A percentile compares a stretch with the other conserved stretches of the same genome.
These are phyloP conservation scores for Sanghuangporus baumii DNA, from an alignment of 1,284 basidiomycete species.

Conservation along the genomic window DNA sequence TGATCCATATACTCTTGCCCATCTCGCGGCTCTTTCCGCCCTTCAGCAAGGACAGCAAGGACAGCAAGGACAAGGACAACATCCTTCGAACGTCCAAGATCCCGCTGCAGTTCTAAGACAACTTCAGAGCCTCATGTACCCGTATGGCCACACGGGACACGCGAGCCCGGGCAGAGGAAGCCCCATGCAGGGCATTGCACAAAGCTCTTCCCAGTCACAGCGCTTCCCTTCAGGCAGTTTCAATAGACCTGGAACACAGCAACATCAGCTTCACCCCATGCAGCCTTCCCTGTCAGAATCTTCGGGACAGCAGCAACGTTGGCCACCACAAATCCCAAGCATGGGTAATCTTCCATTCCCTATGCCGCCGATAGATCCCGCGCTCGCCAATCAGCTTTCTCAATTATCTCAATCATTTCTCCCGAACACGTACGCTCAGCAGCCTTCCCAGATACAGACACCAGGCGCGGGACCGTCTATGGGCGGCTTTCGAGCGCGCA, in stretches of 20 bases:
- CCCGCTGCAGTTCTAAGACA: slow-evolving; percentile 9
- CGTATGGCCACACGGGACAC: neutral
- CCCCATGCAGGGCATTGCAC: neutral
- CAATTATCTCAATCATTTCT: neutral
- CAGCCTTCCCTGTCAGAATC: neutral
- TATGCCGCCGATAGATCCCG: neutral
- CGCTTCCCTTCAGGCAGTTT: neutral
- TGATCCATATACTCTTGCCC: slow-evolving; percentile 16
- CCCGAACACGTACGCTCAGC: neutral
- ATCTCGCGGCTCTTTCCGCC: slow-evolving; percentile 15
- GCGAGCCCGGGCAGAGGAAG: neutral
- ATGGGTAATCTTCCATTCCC: neutral
- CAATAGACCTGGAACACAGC: neutral
- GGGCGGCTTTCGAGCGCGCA: neutral
- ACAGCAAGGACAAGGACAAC: neutral
- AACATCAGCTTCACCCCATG: neutral
- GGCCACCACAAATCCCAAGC: slow-evolving; percentile 3
- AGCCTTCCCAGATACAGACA: neutral
- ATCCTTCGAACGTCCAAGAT: neutral
- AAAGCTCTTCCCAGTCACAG: neutral
- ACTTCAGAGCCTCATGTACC: slow-evolving; percentile 8
- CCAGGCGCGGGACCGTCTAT: slow-evolving; percentile 3
- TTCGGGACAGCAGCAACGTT: neutral
- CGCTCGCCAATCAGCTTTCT: neutral
- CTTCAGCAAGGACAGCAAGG: neutral